Base-by-base conservation (phyloP, 805 yeast species). In the Kregervanrija pseudodelftensis region DNA sequence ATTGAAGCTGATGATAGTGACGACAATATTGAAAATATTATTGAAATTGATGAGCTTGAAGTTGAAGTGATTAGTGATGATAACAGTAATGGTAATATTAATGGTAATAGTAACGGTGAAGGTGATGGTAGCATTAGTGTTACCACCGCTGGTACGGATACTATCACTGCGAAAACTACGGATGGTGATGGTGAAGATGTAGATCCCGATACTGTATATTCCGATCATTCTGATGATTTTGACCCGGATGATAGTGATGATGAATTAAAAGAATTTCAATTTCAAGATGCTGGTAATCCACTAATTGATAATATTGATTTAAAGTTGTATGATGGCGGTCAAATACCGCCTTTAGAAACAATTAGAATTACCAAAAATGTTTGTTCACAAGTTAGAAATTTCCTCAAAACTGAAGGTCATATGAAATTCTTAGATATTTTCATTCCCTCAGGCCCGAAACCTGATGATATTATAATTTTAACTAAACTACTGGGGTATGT, bases 401-500 rank as follows among this genome's bases (percentile, higher is more conserved):
- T 56, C 54, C 63, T 89, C 43, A 83, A 82, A 54, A 58, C 64
- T 3, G 60, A 75, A 47, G 96, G 96, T 0, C 69, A 76, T 31
- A 64, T 71, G 48, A 60, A 65, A 45, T 88, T 88, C 54, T 59
- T 87, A 37, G 77, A 77, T 45, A 39, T 51, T 13, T 46, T 60
- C 49, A 60, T 86, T 14, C 85, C 90, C 2, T 71, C 73, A 2
- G 73, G 74, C 4, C 80, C 87, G 17, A 69, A 75, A 16, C 70
- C 78, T 4, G 71, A 76, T 12, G 82, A 82, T 52, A 68, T 85
- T 4, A 58, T 79, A 30, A 68, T 67, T 39, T 64, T 85, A 40
- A 75, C 84, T 10, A 68, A 77, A 40, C 64, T 82, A 35, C 59
- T 89, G 17, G 96, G 96, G 1, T 87, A 55, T 46, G 45, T 44